Base-by-base conservation (phyloP, 169 alveolate species). In the Cryptosporidium sp. region DNA sequence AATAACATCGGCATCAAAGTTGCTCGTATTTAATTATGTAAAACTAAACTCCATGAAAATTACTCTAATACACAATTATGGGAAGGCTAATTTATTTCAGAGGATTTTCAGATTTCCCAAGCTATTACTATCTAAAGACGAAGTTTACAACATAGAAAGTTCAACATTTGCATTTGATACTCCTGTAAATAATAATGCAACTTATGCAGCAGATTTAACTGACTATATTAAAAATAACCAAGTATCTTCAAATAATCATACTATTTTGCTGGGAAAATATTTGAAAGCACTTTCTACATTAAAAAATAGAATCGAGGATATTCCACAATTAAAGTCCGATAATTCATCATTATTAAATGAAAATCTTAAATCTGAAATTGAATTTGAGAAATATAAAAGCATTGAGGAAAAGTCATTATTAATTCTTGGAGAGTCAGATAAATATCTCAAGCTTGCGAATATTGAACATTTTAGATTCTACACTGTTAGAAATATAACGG, bases 101-200 rank as follows among this genome's bases (percentile, higher is more conserved):
- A 80, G 43, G 35, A 80, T 80, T 26, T 80, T 80, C 23, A 80
- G 68, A 80, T 80, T 80, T 45, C 89, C 89, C 2, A 80, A 80
- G 41, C 29, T 80, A 10, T 18, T 80, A 9, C 51, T 80, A 14
- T 48, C 69, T 3, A 43, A 65, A 26, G 65, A 80, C 3, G 75
- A 80, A 16, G 80, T 80, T 29, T 1, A 26, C n/a, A 70, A 29
- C 8, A 37, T 80, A 45, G 89, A 80, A 39, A 61, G 50, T 39
- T 35, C 62, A 16, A 26, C 37, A 29, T 33, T 41, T 12, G 50
- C 67, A 14, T 80, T 45, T 65, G 55, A 80, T 7, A 59, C 48
- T 5, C 48, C 65, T 39, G 80, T 80, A 61, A 31, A 80, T 43
- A 80, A 80, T 31, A 65, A 80, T 18, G 39, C 65, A 62, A 59